These are phyloP conservation scores for Helianthus annuus DNA, from an alignment of 129 eudicot species.

Conservation along the genomic window DNA sequence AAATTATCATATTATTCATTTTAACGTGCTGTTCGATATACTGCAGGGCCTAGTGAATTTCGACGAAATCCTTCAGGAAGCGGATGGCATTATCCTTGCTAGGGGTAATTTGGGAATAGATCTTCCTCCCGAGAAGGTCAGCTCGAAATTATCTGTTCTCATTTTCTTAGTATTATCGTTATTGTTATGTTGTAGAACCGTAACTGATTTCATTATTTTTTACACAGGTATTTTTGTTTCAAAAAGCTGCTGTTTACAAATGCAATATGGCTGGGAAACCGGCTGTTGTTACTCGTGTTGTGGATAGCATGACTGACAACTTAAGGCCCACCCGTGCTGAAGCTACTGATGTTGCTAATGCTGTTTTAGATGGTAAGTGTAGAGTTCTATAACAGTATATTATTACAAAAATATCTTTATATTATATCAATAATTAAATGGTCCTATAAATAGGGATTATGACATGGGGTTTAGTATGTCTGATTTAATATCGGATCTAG, in stretches of 20 bases:
- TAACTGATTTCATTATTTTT: background rate
- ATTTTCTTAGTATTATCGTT: background rate
- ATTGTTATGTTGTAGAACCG: background rate
- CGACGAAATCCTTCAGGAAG: constrained; percentile 88
- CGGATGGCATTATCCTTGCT: constrained; percentile 85
- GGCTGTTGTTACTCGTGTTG: constrained; percentile 87
- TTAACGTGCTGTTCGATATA: background rate
- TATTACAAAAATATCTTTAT: background rate
- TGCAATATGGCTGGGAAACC: constrained; percentile 96
- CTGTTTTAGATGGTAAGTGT: constrained; percentile 75
- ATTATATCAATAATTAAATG: background rate
- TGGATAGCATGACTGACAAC: constrained; percentile 95
- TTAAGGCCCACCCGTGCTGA: constrained; percentile 94
- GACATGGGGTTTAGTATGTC: background rate
- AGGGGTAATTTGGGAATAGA: constrained; percentile 91
- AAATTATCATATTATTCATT: background rate
- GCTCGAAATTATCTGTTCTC: background rate
- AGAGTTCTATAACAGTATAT: background rate
- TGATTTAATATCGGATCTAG: background rate
- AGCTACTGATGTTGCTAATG: constrained; percentile 94
- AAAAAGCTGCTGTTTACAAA: constrained; percentile 79
- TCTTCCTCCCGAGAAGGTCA: constrained; percentile 93
- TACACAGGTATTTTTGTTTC: constrained; percentile 79
- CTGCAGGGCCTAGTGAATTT: constrained; percentile 72
- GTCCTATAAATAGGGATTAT: background rate